Conservation (phyloP, 257 asterid species). For the Rhazya stricta region DNA sequence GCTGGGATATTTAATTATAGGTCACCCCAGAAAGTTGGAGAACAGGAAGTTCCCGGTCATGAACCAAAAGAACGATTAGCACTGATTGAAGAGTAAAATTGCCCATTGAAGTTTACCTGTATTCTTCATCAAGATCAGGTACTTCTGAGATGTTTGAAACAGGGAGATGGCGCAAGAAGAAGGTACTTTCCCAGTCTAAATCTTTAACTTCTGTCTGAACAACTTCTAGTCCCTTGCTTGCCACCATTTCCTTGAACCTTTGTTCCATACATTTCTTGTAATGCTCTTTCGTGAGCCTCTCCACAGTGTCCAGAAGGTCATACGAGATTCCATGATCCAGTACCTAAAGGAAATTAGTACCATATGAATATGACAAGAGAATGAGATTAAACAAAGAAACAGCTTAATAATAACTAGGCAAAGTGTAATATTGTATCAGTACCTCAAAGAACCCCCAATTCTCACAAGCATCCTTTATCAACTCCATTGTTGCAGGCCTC, state of each 20-base stretch:
- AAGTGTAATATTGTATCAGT: background rate
- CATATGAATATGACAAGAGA: background rate
- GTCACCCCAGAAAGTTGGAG: slow-evolving; percentile 23
- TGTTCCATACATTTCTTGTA: slow-evolving; percentile 56
- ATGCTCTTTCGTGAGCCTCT: slow-evolving; percentile 55
- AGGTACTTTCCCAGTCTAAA: slow-evolving; percentile 69
- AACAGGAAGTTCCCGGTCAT: background rate
- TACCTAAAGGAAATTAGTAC: slow-evolving; percentile 22
- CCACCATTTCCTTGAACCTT: slow-evolving; percentile 65
- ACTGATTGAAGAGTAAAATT: background rate
- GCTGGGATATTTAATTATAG: slow-evolving; percentile 12
- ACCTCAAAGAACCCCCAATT: slow-evolving; percentile 85
- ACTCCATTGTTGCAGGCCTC: slow-evolving; percentile 51
- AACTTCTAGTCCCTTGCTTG: slow-evolving; percentile 50
- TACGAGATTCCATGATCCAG: slow-evolving; percentile 55
- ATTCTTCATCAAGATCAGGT: slow-evolving; percentile 58
- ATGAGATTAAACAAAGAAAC: background rate
- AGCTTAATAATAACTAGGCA: background rate
- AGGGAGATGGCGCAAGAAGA: slow-evolving; percentile 59
- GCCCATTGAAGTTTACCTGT: slow-evolving; percentile 33
- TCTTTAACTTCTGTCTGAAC: slow-evolving; percentile 47
- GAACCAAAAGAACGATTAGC: background rate
- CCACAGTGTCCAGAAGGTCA: slow-evolving; percentile 58
- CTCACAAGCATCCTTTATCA: slow-evolving; percentile 59
- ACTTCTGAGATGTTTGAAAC: slow-evolving; percentile 51